Conservation (phyloP, 2,329 filamentous ascomycete species). For the Chaetomium globosum region DNA sequence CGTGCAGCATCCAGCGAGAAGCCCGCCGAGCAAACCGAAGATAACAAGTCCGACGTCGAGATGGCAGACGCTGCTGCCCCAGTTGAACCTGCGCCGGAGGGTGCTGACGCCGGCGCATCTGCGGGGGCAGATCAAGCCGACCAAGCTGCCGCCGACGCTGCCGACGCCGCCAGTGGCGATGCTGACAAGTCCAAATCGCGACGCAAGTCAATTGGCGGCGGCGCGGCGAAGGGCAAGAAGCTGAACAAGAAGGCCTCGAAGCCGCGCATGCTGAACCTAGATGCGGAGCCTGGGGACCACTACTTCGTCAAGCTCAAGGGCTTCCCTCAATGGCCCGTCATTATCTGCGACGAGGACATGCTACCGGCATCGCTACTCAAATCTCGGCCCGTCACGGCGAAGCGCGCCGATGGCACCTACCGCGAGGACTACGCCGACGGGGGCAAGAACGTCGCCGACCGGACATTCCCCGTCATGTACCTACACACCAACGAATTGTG, state of each 20-base stretch:
- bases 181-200: slow-evolving; percentile 53
- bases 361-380: slow-evolving; percentile 77
- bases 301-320: slow-evolving; percentile 94
- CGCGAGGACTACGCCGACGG: slow-evolving; percentile 84
- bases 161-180: slow-evolving; percentile 35
- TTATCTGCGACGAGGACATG: slow-evolving; percentile 94
- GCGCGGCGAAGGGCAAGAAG: slow-evolving; percentile 74
- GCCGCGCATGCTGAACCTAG: slow-evolving; percentile 68
- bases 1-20: slow-evolving; percentile 27
- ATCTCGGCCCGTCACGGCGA: slow-evolving; percentile 80
- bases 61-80: slow-evolving; percentile 69
- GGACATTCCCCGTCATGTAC: slow-evolving; percentile 95
- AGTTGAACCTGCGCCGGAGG: slow-evolving; percentile 34
- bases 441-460: slow-evolving; percentile 80
- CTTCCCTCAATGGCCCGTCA: slow-evolving; percentile 89
- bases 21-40: slow-evolving; percentile 27
- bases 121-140: slow-evolving; percentile 34
- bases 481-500: slow-evolving; percentile 95
- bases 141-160: slow-evolving; percentile 33
- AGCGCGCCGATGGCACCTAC: slow-evolving; percentile 80
- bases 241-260: slow-evolving; percentile 83
- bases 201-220: slow-evolving; percentile 72
- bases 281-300: slow-evolving; percentile 87
- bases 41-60: slow-evolving; percentile 56
- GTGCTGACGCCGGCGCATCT: slow-evolving; percentile 36